Evolutionary conservation across 257 asterid species (phyloP), one percentile per base, ranked within the genome.

Genomic region (Ajuga chamaepitys): DNA sequence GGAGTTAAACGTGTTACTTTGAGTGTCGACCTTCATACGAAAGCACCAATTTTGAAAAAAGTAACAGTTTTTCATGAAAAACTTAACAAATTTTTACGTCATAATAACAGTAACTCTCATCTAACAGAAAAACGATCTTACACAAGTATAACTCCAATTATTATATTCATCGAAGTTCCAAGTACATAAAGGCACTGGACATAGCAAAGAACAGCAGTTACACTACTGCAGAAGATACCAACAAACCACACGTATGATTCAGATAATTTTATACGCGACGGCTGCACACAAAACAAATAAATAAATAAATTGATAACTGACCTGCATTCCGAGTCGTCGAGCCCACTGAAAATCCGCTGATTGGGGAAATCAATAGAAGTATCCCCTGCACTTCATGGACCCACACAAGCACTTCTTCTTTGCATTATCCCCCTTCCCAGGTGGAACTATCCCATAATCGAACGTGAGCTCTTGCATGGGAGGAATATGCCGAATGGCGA

Each of bases 391-490:
- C 64, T 79, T 88, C 54, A 55, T 73, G 2, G 95, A 72, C 50
- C 90, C 97, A 51, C 99, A 94, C 35, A 79, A 66, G 75, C 99
- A 94, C 72, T 71, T 84, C 81, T 86, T 90, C 83, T 78, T 90
- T 69, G 93, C 89, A 65, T 51, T 58, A 32, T 80, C 85, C 32
- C 78, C 84, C 48, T 76, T 83, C 53, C 70, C 86, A 12, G 85
- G 74, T 37, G 81, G 68, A 74, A 76, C 74, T 67, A 80, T 59
- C 64, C 97, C 99, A 68, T 90, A 94, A 67, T 94, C 93, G 75
- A 42, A 88, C 4, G 88, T 85, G 66, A 94, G 79, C 85, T 94
- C 97, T 30, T 83, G 95, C 96, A 94, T 70, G 8, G 96, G 99
- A 58, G 99, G 99, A 56, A 94, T 78, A 62, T 90, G 97, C 2